phyloP scores from a whole-genome alignment of 164 flowering plant species.

The Litsea cubeba region DNA sequence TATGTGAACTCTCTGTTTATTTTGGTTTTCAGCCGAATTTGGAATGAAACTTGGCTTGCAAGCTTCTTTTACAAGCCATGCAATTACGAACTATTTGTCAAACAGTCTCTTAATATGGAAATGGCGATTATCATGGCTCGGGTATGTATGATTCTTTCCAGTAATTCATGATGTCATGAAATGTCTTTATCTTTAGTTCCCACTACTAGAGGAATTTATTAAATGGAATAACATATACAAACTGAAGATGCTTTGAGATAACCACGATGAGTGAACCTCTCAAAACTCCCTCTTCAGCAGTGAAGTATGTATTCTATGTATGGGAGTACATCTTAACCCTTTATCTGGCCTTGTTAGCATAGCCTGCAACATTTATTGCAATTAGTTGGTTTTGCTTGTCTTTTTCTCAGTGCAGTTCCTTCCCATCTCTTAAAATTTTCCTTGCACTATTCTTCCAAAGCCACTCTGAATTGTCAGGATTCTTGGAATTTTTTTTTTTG shows the following conservation, averaged over 20 bases:
- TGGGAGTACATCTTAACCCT: too few relatives aligned
- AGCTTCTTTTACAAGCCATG: constrained; percentile 98
- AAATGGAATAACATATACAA: neutral
- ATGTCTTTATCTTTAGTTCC: neutral
- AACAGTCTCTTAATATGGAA: constrained; percentile 96
- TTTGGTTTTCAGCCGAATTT: constrained; percentile 63
- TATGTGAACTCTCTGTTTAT: neutral
- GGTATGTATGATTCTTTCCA: constrained; percentile 41
- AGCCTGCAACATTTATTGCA: neutral
- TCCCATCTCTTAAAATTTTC: neutral
- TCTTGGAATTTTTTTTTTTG: neutral
- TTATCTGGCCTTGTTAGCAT: neutral
- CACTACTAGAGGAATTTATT: neutral
- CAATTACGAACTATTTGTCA: constrained; percentile 94
- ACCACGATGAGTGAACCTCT: too few relatives aligned
- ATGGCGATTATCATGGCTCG: constrained; percentile 98
- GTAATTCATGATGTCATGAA: neutral
- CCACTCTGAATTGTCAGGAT: too few relatives aligned
- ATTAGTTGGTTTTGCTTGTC: too few relatives aligned
- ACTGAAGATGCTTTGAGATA: too few relatives aligned
- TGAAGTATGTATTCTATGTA: too few relatives aligned
- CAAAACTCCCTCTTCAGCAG: too few relatives aligned
- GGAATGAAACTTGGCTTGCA: constrained; percentile 98
- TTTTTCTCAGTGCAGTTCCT: neutral
- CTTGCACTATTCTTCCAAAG: neutral